Percentiles rank a stretch among this genome's conserved stretches.
Evolutionary conservation across 1,284 basidiomycete species (phyloP).

Genomic region (Heterobasidion parviporum): DNA sequence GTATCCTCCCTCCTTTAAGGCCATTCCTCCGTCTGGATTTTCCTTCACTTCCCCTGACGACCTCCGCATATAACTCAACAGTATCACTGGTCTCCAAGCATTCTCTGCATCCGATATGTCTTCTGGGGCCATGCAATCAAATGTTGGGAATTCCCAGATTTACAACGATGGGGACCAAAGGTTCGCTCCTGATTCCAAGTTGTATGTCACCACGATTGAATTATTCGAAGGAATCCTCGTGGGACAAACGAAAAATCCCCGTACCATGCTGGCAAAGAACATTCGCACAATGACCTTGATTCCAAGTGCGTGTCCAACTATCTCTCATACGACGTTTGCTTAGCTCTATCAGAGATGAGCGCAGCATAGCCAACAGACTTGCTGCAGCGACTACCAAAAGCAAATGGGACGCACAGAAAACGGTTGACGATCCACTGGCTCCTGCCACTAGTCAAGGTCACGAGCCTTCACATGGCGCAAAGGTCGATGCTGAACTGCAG

Average conservation of each 20-base stretch:
- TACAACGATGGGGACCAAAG: conserved; percentile 36
- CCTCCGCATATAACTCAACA: neutral
- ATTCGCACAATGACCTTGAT: conserved; percentile 29
- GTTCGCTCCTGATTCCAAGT: conserved; percentile 13
- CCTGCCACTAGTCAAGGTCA: conserved; percentile 45
- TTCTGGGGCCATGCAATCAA: conserved; percentile 35
- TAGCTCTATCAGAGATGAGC: conserved; percentile 25
- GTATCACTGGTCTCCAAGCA: neutral
- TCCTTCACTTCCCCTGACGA: neutral
- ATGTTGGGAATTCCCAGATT: conserved; percentile 34
- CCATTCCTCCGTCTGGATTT: neutral
- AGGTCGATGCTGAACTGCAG: conserved; percentile 53
- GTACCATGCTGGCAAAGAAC: conserved; percentile 21
- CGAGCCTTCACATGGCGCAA: conserved; percentile 51
- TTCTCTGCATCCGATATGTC: conserved; percentile 11
- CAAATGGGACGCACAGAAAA: conserved; percentile 13
- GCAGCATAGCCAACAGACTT: conserved; percentile 29
- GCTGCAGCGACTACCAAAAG: conserved; percentile 25
- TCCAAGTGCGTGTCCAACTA: conserved; percentile 25
- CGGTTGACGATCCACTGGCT: conserved; percentile 29
- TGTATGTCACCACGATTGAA: neutral
- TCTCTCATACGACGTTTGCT: neutral
- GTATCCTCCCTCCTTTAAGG: neutral
- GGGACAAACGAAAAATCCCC: neutral
- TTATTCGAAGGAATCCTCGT: conserved; percentile 3